A percentile compares a stretch with the other conserved stretches of the same genome.
Evolutionary conservation across 2,329 filamentous ascomycete species (phyloP).

Genomic region (Rutstroemia sydowiana): DNA sequence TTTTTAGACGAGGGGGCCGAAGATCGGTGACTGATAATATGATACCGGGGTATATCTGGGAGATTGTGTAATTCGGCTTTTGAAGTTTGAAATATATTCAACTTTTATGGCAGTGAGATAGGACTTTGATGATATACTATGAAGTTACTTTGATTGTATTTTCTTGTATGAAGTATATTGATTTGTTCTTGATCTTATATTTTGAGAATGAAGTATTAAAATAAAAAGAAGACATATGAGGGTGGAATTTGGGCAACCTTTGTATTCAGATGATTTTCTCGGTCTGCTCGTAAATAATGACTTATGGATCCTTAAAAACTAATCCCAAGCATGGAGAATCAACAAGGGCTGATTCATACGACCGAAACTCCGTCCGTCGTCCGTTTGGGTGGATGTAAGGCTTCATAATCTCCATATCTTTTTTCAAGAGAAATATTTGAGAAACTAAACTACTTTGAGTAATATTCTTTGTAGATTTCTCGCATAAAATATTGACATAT

Average conservation of each 20-base stretch:
- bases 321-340: background rate
- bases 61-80: background rate
- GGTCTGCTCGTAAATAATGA: background rate
- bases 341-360: conserved; percentile 9
- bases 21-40: conserved; percentile 15
- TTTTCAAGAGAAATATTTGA: background rate
- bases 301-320: background rate
- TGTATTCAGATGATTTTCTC: conserved; percentile 8
- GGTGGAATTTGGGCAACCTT: conserved; percentile 7
- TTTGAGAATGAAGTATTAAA: background rate
- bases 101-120: too few relatives aligned
- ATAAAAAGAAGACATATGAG: background rate
- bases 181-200: background rate
- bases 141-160: background rate
- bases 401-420: background rate
- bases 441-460: background rate
- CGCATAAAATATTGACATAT: background rate
- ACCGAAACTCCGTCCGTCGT: conserved; percentile 9
- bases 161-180: background rate
- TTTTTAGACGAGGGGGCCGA: conserved; percentile 25
- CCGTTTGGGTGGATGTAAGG: conserved; percentile 6
- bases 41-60: conserved; percentile 5
- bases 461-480: background rate
- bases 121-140: too few relatives aligned
- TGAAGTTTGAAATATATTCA: background rate